A percentile compares a stretch with the other conserved stretches of the same genome.
phyloP scores from a whole-genome alignment of 2,329 filamentous ascomycete genomes.

The Colletotrichum australisinense region DNA sequence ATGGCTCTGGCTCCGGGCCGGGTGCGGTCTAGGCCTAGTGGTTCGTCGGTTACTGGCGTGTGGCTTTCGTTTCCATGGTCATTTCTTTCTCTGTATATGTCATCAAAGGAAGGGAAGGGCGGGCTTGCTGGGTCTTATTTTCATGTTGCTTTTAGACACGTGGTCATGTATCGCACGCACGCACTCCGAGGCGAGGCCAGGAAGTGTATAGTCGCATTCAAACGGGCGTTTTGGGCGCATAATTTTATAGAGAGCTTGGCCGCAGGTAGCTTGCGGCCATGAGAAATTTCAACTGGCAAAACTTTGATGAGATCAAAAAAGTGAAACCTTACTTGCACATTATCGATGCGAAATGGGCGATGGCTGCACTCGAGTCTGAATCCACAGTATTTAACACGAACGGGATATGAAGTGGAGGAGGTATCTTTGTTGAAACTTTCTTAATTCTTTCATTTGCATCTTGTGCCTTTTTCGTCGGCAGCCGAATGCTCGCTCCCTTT shows the following conservation, averaged over 20 bases:
- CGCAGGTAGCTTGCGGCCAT: not conserved
- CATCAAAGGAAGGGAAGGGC: not conserved
- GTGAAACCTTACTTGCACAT: too few species aligned
- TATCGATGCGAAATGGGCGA: too few species aligned
- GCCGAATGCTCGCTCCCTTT: constrained; percentile 6
- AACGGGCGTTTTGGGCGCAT: constrained; percentile 24
- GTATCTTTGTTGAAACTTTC: not conserved
- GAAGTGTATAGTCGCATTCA: constrained; percentile 19
- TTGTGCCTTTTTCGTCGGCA: constrained; percentile 12
- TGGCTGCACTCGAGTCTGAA: too few species aligned
- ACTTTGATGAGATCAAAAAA: not conserved
- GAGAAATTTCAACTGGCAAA: not conserved
- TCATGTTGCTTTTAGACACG: not conserved
- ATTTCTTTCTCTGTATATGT: constrained; percentile 9
- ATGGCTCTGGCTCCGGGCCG: constrained; percentile 24
- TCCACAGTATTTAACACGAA: not conserved
- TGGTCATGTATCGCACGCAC: constrained; percentile 3
- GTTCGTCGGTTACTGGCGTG: not conserved
- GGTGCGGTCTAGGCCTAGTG: constrained; percentile 2
- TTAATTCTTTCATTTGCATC: constrained; percentile 26
- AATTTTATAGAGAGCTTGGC: constrained; percentile 16
- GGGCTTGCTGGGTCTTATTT: not conserved
- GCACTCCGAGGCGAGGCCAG: constrained; percentile 13
- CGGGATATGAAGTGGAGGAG: not conserved
- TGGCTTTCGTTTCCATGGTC: not conserved